Base-by-base conservation (phyloP, 2,329 filamentous ascomycete species). In the Sclerotinia trifoliorum region DNA sequence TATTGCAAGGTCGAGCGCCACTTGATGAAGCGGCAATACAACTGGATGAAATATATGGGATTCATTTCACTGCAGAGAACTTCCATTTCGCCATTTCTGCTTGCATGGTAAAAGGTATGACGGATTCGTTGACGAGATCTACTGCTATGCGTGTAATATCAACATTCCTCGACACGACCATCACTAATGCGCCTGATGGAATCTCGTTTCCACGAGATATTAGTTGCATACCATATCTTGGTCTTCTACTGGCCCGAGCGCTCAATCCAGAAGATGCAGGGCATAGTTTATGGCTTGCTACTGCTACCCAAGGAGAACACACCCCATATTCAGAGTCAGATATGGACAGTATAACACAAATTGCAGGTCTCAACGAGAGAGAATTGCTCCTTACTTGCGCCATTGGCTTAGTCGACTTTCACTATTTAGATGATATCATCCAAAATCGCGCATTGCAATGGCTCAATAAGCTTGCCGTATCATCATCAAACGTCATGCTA, bases 21-120 rank as follows among this genome's bases (percentile, higher is more conserved):
- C 80, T 90, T 2, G 87, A 89, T 70, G 86, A 90, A 66, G 87
- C 86, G 8, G 85, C 87, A 4, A 75, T 85, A 24, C 83, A 84
- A 8, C 79, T 91, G 4, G 88, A 91, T 71, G 86, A 89, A 39
- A 83, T 85, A 7, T 90, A 89, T 71, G 88, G 87, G 7, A 84
- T 91, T 51, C 85, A 87, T 71, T 91, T 91, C 74, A 85, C 82
- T 44, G 76, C 79, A 7, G 86, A 90, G 21, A 88, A 84, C 69
- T 91, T 91, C 75, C 88, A 90, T 74, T 88, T 87, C 72, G 88
- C 88, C 0, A 83, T 89, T 1, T 88, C 86, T 72, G 87, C 87
- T 21, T 88, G 86, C 71, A 79, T 91, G 5, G 84, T 87, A 3
- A 84, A 88, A 54, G 88, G 88, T 1, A 80, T 90, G 19, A 87